phyloP scores from a whole-genome alignment of 768 basidiomycete species.

The Trametes meyenii region DNA sequence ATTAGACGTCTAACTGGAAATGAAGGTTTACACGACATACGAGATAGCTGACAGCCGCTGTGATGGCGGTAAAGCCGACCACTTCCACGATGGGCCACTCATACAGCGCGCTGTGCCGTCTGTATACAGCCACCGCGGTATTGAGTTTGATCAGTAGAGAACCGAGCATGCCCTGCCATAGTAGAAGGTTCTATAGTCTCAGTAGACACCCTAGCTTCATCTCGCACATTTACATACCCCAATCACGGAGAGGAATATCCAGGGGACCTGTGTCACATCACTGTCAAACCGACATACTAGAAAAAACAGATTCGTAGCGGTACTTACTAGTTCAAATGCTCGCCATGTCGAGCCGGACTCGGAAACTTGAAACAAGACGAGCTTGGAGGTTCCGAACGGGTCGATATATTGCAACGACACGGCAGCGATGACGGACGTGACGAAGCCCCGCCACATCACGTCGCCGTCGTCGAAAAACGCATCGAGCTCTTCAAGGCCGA shows the following conservation, averaged over 20 bases:
- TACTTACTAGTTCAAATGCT: constrained; percentile 67
- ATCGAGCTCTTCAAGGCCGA: constrained; percentile 80
- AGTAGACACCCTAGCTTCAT: neutral
- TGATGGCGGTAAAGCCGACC: constrained; percentile 59
- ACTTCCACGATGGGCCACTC: constrained; percentile 73
- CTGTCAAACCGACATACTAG: neutral
- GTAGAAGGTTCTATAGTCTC: neutral
- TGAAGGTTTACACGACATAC: constrained; percentile 39
- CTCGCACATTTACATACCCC: constrained; percentile 45
- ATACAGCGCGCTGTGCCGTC: constrained; percentile 54
- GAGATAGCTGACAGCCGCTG: constrained; percentile 71
- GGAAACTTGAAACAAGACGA: constrained; percentile 79
- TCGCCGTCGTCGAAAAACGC: constrained; percentile 73
- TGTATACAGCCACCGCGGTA: constrained; percentile 61
- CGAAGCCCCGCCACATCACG: constrained; percentile 87
- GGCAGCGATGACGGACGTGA: constrained; percentile 85
- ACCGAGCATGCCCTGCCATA: constrained; percentile 60
- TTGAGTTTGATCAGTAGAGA: constrained; percentile 69
- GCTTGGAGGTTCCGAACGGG: constrained; percentile 83
- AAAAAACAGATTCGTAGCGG: neutral
- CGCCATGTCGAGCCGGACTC: constrained; percentile 64
- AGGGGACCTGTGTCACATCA: constrained; percentile 61
- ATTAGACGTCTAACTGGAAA: neutral
- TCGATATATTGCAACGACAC: constrained; percentile 83
- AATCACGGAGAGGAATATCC: constrained; percentile 61